Evolutionary conservation across 163 green algal species (phyloP), one percentile per base, ranked within the genome.

Genomic region (Scenedesmus sp.): DNA sequence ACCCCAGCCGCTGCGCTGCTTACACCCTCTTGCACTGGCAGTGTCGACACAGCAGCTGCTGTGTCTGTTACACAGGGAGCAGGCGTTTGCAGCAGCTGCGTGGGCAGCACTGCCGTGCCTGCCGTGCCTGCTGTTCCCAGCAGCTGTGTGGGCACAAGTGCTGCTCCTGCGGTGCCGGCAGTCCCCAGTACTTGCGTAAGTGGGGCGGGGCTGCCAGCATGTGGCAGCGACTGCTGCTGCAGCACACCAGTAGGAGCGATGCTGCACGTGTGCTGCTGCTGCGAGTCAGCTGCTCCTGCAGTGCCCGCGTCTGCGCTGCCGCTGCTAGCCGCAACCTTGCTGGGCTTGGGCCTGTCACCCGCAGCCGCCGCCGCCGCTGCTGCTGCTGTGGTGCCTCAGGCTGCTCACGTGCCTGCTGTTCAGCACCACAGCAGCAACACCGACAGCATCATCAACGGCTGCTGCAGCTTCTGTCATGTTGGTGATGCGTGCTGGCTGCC

Each of bases 161-260:
- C 65, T 76, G 65, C 40, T 6, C 65, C 30, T 0, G 30, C 26
- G 37, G 65, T 76, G 30, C 65, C 65, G 6, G 65, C 65, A 40
- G 65, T 76, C 30, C 65, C 65, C 2, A 76, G 12, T 3, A n/a
- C 65, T 76, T 76, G 65, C 0, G 65, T 40, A 20, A 7, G 65
- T 16, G 26, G 65, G 65, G 30, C 37, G 30, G 65, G 40, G 65
- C 65, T 76, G 30, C 65, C 65, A 76, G 12, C 35, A 2, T 46
- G 35, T 15, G 73, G 35, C 73, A 82, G 73, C 35, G 73, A 44
- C 73, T 51, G 73, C 72, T 46, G 72, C 73, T 82, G 73, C 35
- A 42, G 33, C 35, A n/a, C 73, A 51, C 0, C 15, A 49, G 73
- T 22, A 15, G 33, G 35, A 51, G 73, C 35, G 33, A 33, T 30